These are phyloP conservation scores for Quillaja saponaria DNA, from an alignment of 306 rosid genomes.

Conservation along the genomic window DNA sequence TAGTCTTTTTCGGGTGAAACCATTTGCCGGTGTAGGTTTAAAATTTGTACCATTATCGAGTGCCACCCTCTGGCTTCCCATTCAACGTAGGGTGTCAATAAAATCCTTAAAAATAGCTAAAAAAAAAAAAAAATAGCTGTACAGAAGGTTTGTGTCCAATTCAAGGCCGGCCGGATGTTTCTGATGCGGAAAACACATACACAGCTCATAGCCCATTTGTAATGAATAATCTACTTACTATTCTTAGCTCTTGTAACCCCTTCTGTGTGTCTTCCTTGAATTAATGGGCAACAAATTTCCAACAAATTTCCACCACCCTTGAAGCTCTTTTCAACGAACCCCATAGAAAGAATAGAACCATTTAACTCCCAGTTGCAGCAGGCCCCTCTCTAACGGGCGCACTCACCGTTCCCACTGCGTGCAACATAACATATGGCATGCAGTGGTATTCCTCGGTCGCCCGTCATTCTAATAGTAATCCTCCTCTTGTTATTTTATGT, in stretches of 20 bases:
- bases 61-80: too few relatives aligned
- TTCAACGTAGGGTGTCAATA: conserved; percentile 17
- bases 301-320: conserved; percentile 42
- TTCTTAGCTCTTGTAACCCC: conserved; percentile 34
- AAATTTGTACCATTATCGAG: too few relatives aligned
- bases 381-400: conserved; percentile 46
- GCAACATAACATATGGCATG: conserved; percentile 47
- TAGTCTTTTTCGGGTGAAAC: too few relatives aligned
- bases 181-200: conserved; percentile 23
- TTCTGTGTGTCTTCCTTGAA: neutral
- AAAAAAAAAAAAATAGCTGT: too few relatives aligned
- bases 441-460: neutral
- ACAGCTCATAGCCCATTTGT: neutral
- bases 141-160: neutral
- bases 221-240: too few relatives aligned
- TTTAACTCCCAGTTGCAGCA: conserved; percentile 19
- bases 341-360: conserved; percentile 19
- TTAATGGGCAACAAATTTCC: too few relatives aligned
- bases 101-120: conserved; percentile 28
- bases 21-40: too few relatives aligned
- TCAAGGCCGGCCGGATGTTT: conserved; percentile 47
- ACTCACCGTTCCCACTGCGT: conserved; percentile 48
- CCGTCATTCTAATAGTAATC: neutral
- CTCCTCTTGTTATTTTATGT: neutral
- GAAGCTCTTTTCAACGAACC: conserved; percentile 18